A percentile compares a stretch with the other conserved stretches of the same genome.
These are phyloP conservation scores for Hericium alpestre DNA, from an alignment of 768 basidiomycete species.

Conservation along the genomic window DNA sequence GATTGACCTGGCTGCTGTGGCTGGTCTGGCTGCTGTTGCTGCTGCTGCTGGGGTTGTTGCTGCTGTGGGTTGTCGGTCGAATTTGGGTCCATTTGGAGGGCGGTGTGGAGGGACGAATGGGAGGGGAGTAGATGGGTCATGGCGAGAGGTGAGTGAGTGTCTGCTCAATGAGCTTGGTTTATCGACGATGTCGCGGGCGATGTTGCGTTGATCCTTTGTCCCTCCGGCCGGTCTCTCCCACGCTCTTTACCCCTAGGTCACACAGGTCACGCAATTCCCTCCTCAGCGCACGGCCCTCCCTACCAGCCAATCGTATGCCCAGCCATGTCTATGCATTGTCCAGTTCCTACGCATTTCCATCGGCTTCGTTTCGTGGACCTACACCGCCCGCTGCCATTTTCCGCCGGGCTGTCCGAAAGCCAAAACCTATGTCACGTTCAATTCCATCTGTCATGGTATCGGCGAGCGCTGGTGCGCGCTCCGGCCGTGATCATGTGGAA, in stretches of 20 bases:
- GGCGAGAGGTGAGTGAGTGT: conserved; percentile 4
- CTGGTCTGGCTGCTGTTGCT: conserved; percentile 27
- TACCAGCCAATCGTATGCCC: too few species aligned
- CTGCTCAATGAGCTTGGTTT: not conserved
- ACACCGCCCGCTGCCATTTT: too few species aligned
- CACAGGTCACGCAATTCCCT: not conserved
- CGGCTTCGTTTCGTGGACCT: too few species aligned
- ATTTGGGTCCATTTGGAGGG: conserved; percentile 59
- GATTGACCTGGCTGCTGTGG: conserved; percentile 24
- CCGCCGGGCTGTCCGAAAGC: too few species aligned
- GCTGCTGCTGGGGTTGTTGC: conserved; percentile 26
- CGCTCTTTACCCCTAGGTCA: not conserved
- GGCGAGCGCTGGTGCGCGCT: too few species aligned
- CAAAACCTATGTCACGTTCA: too few species aligned
- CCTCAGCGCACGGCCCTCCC: not conserved
- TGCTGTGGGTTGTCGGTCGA: conserved; percentile 31
- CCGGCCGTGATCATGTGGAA: too few species aligned
- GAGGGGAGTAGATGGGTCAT: conserved; percentile 42
- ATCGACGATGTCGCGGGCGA: conserved; percentile 1
- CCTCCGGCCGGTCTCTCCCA: conserved; percentile 6
- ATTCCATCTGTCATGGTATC: too few species aligned
- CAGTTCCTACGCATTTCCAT: too few species aligned
- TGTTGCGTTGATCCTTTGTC: conserved; percentile 3
- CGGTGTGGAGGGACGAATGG: conserved; percentile 46
- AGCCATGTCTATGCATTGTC: too few species aligned